These are phyloP conservation scores for Ogataea methylovora DNA, from an alignment of 805 yeast species.

Conservation along the genomic window DNA sequence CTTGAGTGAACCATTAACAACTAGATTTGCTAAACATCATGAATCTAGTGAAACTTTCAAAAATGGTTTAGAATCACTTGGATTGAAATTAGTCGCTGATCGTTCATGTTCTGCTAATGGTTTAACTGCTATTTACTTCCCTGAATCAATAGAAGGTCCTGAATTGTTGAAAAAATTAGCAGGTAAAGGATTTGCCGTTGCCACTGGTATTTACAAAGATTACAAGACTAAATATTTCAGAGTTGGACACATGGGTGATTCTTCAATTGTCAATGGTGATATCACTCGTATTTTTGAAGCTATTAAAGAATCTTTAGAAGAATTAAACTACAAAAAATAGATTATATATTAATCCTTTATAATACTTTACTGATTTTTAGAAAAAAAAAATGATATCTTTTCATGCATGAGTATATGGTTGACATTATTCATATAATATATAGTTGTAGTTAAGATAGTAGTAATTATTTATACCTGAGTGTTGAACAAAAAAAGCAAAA, in stretches of 20 bases:
- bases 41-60: conserved; percentile 62
- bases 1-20: conserved; percentile 37
- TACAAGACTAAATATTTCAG: conserved; percentile 80
- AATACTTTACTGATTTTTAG: no score
- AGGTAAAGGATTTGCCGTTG: conserved; percentile 64
- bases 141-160: conserved; percentile 65
- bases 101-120: conserved; percentile 75
- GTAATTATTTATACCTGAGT: no score
- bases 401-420: no score
- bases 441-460: no score
- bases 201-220: conserved; percentile 85
- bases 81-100: conserved; percentile 62
- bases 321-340: conserved; percentile 41
- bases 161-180: conserved; percentile 53
- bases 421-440: no score
- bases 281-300: conserved; percentile 41
- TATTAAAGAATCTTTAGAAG: conserved; percentile 34
- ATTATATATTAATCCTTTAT: conserved; percentile 9
- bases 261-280: conserved; percentile 55
- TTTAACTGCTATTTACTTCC: conserved; percentile 76
- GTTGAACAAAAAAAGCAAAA: background rate
- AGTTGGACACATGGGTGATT: conserved; percentile 93
- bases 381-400: no score
- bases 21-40: conserved; percentile 57
- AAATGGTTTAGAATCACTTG: conserved; percentile 44